phyloP scores from a whole-genome alignment of 139 green algal genomes.

The Nannochloris sp. region DNA sequence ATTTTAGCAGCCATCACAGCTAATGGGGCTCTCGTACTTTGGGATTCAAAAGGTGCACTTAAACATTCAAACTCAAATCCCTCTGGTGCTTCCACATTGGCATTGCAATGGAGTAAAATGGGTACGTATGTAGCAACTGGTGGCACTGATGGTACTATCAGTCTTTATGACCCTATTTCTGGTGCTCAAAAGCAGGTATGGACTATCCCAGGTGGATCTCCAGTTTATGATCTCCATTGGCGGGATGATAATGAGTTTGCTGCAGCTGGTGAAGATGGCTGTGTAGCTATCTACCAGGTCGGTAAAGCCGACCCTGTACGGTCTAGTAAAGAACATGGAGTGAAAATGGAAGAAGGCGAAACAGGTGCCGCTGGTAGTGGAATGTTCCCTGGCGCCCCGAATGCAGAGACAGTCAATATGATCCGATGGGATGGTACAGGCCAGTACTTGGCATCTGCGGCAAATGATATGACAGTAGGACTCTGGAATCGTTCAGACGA shows the following conservation, averaged over 20 bases:
- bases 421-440: constrained; percentile 74
- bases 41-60: background rate
- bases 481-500: constrained; percentile 45
- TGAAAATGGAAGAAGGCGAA: too few relatives aligned
- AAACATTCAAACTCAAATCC: background rate
- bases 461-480: constrained; percentile 54
- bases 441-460: constrained; percentile 51
- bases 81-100: background rate
- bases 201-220: background rate
- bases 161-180: background rate
- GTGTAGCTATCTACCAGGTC: background rate
- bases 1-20: constrained; percentile 30
- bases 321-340: background rate
- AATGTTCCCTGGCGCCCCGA: background rate
- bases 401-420: constrained; percentile 56
- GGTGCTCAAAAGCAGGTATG: background rate
- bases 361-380: too few relatives aligned
- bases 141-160: background rate
- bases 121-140: background rate
- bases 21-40: background rate
- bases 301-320: background rate
- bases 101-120: background rate
- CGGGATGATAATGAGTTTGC: background rate
- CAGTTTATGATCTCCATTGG: background rate
- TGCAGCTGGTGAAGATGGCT: background rate